Base-by-base conservation (phyloP, 2,329 filamentous ascomycete species). In the Aspergillus bombycis region DNA sequence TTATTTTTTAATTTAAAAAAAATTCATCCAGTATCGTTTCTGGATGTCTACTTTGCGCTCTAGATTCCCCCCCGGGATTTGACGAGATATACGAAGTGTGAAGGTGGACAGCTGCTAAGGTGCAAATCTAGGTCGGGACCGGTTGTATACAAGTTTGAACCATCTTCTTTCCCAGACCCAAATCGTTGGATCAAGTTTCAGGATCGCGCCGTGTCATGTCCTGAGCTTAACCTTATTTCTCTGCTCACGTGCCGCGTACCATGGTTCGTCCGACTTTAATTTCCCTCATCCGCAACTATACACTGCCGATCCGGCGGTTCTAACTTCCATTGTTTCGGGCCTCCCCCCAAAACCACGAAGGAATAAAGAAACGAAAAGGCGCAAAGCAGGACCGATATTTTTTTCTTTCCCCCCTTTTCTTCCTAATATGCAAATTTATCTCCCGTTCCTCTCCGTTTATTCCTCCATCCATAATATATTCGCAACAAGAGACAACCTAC, bases 401-500 rank as follows among this genome's bases (percentile, higher is more conserved):
- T 28, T 28, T 28, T 26, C 4, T 26, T 26, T 3, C 26, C 26
- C 26, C 26, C 26, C 26, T 34, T 30, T 21, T n/a, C 19, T 21
- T 21, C 10, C 32, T 59, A 75, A 69, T 75, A 75, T 11, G 73
- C 71, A 63, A 70, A 73, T 45, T 45, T 69, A 60, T 71, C 70
- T 9, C 67, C 68, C 8, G 60, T 50, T 54, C 64, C 62, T 28
- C 68, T 68, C 60, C 71, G 66, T 34, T 61, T 59, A 67, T 84
- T 84, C 65, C 76, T 79, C 72, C 80, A 74, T 2, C 81, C 82
- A 67, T 90, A 90, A 68, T 85, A 88, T 19, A 84, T 32, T 58
- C 87, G 79, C 65, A 91, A 70, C 4, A 81, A 77, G 6, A 87
- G 70, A 62, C 86, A 84, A 1, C 86, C 86, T 0, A 79, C 81